Evolutionary conservation across 805 yeast genomes (phyloP).

Genomic region (Metschnikowia amazonensis): DNA sequence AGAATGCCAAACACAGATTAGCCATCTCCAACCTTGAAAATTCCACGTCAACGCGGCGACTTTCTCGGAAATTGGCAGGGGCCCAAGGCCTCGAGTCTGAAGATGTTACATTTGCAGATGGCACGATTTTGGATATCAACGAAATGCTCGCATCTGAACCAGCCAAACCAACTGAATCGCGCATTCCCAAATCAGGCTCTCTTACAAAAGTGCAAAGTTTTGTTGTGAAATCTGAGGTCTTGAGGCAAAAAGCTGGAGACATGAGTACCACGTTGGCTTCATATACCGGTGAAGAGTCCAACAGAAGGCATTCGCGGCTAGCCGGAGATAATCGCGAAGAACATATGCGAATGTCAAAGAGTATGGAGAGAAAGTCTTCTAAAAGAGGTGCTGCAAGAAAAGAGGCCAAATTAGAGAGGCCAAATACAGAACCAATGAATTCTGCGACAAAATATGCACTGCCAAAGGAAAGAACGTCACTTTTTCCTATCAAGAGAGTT

Average conservation of each 20-base stretch:
- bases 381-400: background rate
- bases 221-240: conserved; percentile 19
- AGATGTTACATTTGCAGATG: conserved; percentile 17
- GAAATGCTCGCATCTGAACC: conserved; percentile 20
- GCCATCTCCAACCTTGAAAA: conserved; percentile 15
- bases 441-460: background rate
- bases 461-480: background rate
- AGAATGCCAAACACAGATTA: conserved; percentile 15
- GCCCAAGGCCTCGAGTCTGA: conserved; percentile 11
- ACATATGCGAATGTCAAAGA: background rate
- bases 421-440: background rate
- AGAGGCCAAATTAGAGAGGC: background rate
- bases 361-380: background rate
- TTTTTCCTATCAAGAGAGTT: background rate
- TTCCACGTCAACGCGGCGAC: background rate
- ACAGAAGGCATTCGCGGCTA: background rate
- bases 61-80: conserved; percentile 4
- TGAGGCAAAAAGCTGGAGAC: conserved; percentile 16
- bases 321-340: background rate
- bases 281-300: conserved; percentile 4
- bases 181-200: conserved; percentile 27
- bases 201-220: conserved; percentile 30
- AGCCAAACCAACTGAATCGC: conserved; percentile 2
- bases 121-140: conserved; percentile 17
- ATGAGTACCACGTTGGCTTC: conserved; percentile 13